Conservation (phyloP, 73 alveolate genomes). For the Tetrahymena thermophila region DNA sequence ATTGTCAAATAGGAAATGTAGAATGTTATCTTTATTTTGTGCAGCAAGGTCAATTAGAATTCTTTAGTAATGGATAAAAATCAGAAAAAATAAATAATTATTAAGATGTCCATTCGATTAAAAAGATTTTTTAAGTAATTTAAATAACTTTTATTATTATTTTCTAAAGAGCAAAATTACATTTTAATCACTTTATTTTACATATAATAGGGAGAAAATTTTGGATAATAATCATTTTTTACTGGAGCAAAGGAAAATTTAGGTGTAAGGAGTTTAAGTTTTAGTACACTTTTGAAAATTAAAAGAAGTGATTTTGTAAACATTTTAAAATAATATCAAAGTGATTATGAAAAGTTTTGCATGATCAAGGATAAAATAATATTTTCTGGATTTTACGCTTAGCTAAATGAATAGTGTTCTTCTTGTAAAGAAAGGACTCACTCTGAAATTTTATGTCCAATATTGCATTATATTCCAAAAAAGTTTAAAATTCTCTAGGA, state of each 20-base stretch:
- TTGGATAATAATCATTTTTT: neutral
- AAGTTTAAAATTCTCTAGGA: neutral
- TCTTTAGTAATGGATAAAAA: neutral
- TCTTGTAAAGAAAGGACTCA: neutral
- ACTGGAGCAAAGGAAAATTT: neutral
- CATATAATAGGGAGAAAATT: neutral
- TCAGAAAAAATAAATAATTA: neutral
- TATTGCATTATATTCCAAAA: neutral
- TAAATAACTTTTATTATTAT: no score
- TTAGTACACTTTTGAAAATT: neutral
- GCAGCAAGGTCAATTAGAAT: neutral
- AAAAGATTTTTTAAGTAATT: neutral
- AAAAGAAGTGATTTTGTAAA: neutral
- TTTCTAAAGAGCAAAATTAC: no score
- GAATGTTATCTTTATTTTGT: neutral
- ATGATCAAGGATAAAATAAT: neutral
- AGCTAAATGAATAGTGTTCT: neutral
- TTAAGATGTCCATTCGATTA: neutral
- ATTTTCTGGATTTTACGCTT: neutral
- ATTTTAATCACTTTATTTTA: neutral
- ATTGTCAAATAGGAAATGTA: neutral
- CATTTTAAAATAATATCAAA: neutral
- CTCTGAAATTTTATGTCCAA: neutral
- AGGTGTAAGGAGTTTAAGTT: neutral
- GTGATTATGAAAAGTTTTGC: neutral